Conservation (phyloP, 2,329 filamentous ascomycete species). For the Aspergillus brunneoviolaceus region DNA sequence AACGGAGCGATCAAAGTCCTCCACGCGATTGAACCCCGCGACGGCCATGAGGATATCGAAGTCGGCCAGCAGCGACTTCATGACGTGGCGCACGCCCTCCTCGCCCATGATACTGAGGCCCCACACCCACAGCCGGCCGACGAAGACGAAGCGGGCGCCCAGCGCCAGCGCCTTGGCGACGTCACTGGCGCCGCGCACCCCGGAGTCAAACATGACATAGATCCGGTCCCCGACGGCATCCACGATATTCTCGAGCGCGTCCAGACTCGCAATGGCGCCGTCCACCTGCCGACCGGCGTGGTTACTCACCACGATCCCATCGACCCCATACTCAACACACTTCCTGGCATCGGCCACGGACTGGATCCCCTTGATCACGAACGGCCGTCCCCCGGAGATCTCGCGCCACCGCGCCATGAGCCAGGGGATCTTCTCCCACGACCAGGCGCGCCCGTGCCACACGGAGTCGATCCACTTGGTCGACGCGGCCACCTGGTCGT, state of each 20-base stretch:
- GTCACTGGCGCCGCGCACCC: slow-evolving; percentile 57
- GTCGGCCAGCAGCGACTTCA: slow-evolving; percentile 62
- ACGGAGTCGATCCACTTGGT: slow-evolving; percentile 65
- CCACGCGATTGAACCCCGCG: slow-evolving; percentile 54
- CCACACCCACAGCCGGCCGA: slow-evolving; percentile 62
- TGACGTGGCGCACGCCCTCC: slow-evolving; percentile 60
- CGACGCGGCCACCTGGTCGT: slow-evolving; percentile 54
- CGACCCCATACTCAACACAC: slow-evolving; percentile 60
- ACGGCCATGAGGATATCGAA: slow-evolving; percentile 64
- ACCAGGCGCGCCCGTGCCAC: slow-evolving; percentile 62
- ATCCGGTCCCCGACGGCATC: slow-evolving; percentile 51
- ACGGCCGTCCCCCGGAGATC: slow-evolving; percentile 57
- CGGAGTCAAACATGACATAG: slow-evolving; percentile 62
- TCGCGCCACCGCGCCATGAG: slow-evolving; percentile 58
- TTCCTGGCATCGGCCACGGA: slow-evolving; percentile 61
- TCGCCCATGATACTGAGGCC: slow-evolving; percentile 61
- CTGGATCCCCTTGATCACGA: slow-evolving; percentile 69
- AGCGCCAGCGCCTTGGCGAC: slow-evolving; percentile 62
- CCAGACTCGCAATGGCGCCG: slow-evolving; percentile 59
- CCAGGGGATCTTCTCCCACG: slow-evolving; percentile 69
- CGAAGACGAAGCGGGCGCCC: slow-evolving; percentile 62
- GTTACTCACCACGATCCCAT: slow-evolving; percentile 69
- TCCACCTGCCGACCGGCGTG: slow-evolving; percentile 69
- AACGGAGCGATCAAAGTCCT: slow-evolving; percentile 50
- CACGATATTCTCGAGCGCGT: slow-evolving; percentile 60